Percentiles rank a stretch among this genome's conserved stretches.
These are phyloP conservation scores for Boechera divaricarpa DNA, from an alignment of 345 rosid genomes.

Conservation along the genomic window DNA sequence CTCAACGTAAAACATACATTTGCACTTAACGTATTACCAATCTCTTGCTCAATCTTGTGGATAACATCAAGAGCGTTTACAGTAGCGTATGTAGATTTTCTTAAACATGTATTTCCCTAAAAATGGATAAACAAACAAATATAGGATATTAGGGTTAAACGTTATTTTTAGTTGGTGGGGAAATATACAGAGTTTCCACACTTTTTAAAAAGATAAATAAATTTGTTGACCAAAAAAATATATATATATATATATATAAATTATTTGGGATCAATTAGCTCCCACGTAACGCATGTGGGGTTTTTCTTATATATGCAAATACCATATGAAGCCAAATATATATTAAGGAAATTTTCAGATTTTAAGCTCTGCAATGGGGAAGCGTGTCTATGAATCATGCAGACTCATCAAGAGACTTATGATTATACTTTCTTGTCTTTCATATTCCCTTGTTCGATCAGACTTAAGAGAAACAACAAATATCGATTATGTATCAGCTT, in stretches of 20 bases:
- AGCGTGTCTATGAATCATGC: conserved; percentile 8
- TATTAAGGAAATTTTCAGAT: not conserved
- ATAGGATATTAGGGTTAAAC: not conserved
- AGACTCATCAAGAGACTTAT: conserved; percentile 28
- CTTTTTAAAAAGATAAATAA: not conserved
- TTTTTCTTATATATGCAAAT: conserved; percentile 18
- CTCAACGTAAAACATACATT: conserved; percentile 32
- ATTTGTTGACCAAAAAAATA: not conserved
- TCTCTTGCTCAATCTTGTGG: conserved; percentile 39
- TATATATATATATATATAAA: too few species aligned
- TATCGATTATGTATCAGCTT: conserved; percentile 30
- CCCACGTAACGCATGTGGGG: not conserved
- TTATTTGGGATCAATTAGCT: not conserved
- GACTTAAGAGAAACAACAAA: conserved; percentile 3
- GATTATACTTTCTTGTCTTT: conserved; percentile 36
- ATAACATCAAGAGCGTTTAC: conserved; percentile 24
- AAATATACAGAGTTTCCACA: conserved; percentile 2
- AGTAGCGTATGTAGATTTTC: not conserved
- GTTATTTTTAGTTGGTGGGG: conserved; percentile 6
- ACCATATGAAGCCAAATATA: conserved; percentile 12
- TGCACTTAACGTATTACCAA: conserved; percentile 42
- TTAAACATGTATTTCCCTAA: not conserved
- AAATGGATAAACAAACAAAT: conserved; percentile 13
- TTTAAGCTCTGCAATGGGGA: conserved; percentile 28
- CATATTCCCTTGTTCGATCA: conserved; percentile 29